Base-by-base conservation (phyloP, 176 grass and related monocot genomes). In the Lolium perenne region DNA sequence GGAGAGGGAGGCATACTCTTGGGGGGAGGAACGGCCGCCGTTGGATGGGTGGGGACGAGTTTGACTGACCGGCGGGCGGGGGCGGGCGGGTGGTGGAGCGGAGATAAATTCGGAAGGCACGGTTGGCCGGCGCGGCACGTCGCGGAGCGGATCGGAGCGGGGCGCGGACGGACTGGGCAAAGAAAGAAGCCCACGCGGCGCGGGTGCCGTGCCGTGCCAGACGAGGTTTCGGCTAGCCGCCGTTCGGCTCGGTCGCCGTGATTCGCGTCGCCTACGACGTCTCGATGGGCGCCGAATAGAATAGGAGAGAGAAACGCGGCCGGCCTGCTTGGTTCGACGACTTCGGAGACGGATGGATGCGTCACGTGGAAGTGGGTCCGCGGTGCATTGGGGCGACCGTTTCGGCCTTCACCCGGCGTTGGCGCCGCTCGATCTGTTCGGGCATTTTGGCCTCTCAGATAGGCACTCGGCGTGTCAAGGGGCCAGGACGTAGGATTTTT, bases 1-100 rank as follows among this genome's bases (percentile, higher is more conserved):
- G 86, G 89, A 83, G 91, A 32, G 80, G 76, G 79, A 88, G 77
- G 80, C 86, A 85, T n/a, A n/a, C n/a, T n/a, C n/a, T 78, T 17
- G 23, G 71, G 88, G 25, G 41, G 6, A 45, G 6, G 87, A 72
- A 85, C 88, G 82, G 92, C 87, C 89, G 91, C 92, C 95, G 95
- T 97, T 95, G 87, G 92, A 95, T 97, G 74, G 74, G 85, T 54
- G 65, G 84, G 41, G 41, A 43, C 41, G 41, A 43, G 83, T 83
- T 88, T 95, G 94, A 91, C 89, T 84, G 86, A 72, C 83, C 80
- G 70, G 80, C 71, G 80, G 71, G 62, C 60, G 55, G 17, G 80
- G 71, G 62, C 60, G 55, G 17, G 10, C 4, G 81, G 38, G 54
- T 20, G 29, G 10, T 17, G 82, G 70, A 49, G 70, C n/a, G 23